Evolutionary conservation across 1,139 yeast genomes (phyloP), one percentile per base, ranked within the genome.

Genomic region (Lodderomyces jiufengensis): DNA sequence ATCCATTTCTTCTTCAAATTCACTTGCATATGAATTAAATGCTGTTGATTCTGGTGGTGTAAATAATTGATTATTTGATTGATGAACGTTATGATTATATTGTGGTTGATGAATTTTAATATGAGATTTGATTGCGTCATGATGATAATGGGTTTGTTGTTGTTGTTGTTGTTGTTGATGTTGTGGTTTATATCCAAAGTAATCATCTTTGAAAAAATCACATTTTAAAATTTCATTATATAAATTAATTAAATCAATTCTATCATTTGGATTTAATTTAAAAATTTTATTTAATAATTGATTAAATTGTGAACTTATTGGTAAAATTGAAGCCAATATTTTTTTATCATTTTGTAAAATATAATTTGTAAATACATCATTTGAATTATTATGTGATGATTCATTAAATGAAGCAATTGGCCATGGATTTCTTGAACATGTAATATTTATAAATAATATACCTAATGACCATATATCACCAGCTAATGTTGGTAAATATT

Each of bases 401-500:
- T 74, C 75, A 5, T 58, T 57, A 27, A 76, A 61, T 36, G 83
- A 73, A 4, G 96, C 95, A 47, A 81, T 78, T 38, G 87, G 76
- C 97, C 97, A 88, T 13, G 97, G 96, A 52, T 88, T 88, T 55
- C 95, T 73, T 31, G 87, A 80, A 49, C 95, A 85, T 10, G 86
- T 73, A 35, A 88, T 68, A 54, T 88, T 88, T 44, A 88, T 78
- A 40, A 88, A 66, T 24, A 88, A 79, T 21, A 88, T 81, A 3
- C 94, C 95, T 37, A 88, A 63, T 1, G 95, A 84, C 97, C 97
- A 88, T 20, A 86, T 75, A 54, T 88, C 97, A 34, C 92, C 88
- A 8, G 86, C 77, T 26, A 74, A 59, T 1, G 95, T 81, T n/a
- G 90, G 88, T 52, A 75, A 66, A 42, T 53, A 61, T 42, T 53